Conservation (phyloP, 768 basidiomycete genomes). For the Kwoniella mangroviensis region DNA sequence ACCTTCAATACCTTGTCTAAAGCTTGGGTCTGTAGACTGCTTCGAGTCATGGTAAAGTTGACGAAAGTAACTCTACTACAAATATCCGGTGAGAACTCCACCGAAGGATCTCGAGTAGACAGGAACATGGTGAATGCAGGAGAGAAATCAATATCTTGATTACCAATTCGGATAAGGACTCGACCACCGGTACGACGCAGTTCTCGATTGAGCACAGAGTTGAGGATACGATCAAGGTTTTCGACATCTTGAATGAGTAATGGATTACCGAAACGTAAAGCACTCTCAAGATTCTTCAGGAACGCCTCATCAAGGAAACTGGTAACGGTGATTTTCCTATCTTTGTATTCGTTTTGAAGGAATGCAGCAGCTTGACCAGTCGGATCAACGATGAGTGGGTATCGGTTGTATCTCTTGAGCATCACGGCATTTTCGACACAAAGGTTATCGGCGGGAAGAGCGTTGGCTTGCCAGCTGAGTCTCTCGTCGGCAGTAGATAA, state of each 20-base stretch:
- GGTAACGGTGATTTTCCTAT: conserved; percentile 95
- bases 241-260: conserved; percentile 98
- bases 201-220: conserved; percentile 95
- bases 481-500: conserved; percentile 96
- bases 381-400: conserved; percentile 96
- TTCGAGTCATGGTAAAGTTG: conserved; percentile 98
- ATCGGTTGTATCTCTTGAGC: conserved; percentile 96
- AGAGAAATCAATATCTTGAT: conserved; percentile 98
- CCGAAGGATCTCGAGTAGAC: conserved; percentile 93
- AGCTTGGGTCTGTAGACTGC: conserved; percentile 97
- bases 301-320: conserved; percentile 99
- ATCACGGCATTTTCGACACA: conserved; percentile 99
- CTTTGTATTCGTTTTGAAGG: conserved; percentile 90
- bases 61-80: conserved; percentile 96
- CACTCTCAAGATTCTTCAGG: conserved; percentile 96
- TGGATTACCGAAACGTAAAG: conserved; percentile 97
- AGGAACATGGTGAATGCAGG: conserved; percentile 99
- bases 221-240: conserved; percentile 94
- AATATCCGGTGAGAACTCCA: conserved; percentile 97
- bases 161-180: conserved; percentile 93
- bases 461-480: conserved; percentile 91
- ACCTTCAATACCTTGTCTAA: conserved; percentile 95
- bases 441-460: conserved; percentile 91
- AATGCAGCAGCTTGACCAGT: conserved; percentile 96
- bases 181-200: conserved; percentile 94